A percentile compares a stretch with the other conserved stretches of the same genome.
Evolutionary conservation across 2,329 filamentous ascomycete species (phyloP).

Genomic region (Zymoseptoria crescenta): DNA sequence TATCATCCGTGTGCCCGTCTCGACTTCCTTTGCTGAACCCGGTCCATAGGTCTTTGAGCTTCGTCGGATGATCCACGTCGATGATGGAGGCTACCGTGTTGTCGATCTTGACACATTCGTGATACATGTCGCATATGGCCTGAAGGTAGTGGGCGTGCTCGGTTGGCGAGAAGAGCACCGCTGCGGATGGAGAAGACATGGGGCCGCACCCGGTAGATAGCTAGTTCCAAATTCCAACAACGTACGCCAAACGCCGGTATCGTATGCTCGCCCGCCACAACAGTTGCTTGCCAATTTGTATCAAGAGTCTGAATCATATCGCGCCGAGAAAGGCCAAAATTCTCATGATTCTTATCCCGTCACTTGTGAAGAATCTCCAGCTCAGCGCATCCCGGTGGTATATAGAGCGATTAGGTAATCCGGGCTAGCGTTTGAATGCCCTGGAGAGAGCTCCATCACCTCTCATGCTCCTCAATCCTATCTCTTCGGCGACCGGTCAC

Average conservation of each 20-base stretch:
- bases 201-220: neutral
- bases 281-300: too few relatives aligned
- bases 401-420: neutral
- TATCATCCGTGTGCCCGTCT: slow-evolving; percentile 43
- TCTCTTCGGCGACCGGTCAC: neutral
- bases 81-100: slow-evolving; percentile 51
- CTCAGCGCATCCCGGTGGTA: neutral
- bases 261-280: neutral
- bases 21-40: slow-evolving; percentile 44
- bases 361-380: too few relatives aligned
- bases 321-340: too few relatives aligned
- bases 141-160: slow-evolving; percentile 46
- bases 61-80: slow-evolving; percentile 31
- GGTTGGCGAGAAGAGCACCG: slow-evolving; percentile 12
- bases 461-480: neutral
- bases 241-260: too few relatives aligned
- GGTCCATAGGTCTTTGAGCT: slow-evolving; percentile 51
- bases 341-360: too few relatives aligned
- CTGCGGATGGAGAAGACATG: slow-evolving; percentile 11
- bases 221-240: neutral
- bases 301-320: too few relatives aligned
- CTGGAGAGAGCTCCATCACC: neutral
- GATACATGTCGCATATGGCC: slow-evolving; percentile 52
- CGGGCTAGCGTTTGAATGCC: neutral
- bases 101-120: slow-evolving; percentile 51